A percentile compares a stretch with the other conserved stretches of the same genome.
phyloP scores from a whole-genome alignment of 2,329 filamentous ascomycete genomes.

The Colletotrichum gloeosporioides region DNA sequence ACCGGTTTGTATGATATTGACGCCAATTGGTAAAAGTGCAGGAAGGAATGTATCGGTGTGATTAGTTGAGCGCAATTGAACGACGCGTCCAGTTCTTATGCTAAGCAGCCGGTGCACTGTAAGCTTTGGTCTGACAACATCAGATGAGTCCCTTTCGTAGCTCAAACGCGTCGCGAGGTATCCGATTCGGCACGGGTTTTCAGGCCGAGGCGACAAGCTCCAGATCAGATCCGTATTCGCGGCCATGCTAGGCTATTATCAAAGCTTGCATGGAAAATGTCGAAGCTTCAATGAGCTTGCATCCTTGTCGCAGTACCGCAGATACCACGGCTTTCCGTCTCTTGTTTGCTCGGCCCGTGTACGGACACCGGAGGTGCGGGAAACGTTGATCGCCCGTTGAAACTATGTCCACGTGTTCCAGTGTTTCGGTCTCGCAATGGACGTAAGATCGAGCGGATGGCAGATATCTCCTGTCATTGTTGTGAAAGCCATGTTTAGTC shows the following conservation, averaged over 20 bases:
- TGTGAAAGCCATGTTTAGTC: not conserved
- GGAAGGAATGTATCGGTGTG: rapidly evolving
- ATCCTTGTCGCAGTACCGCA: not conserved
- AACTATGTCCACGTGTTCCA: not conserved
- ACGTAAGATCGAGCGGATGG: not conserved
- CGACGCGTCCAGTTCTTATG: not conserved
- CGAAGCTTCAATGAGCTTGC: not conserved
- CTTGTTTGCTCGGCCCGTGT: not conserved
- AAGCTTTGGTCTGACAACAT: not conserved
- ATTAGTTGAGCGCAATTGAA: not conserved
- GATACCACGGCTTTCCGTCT: not conserved
- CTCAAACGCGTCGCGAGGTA: not conserved
- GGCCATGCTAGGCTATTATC: not conserved
- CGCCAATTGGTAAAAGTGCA: rapidly evolving
- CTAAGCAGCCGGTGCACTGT: not conserved
- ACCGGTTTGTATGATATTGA: rapidly evolving
- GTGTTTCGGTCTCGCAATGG: not conserved
- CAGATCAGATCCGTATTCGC: not conserved
- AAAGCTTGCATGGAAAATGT: not conserved
- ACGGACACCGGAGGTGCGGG: not conserved
- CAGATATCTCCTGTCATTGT: not conserved
- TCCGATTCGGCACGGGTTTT: not conserved
- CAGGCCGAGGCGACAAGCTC: not conserved
- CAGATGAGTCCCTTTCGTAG: not conserved
- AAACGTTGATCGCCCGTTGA: not conserved